These are phyloP conservation scores for Russula brevipes DNA, from an alignment of 768 basidiomycete species.

Conservation along the genomic window DNA sequence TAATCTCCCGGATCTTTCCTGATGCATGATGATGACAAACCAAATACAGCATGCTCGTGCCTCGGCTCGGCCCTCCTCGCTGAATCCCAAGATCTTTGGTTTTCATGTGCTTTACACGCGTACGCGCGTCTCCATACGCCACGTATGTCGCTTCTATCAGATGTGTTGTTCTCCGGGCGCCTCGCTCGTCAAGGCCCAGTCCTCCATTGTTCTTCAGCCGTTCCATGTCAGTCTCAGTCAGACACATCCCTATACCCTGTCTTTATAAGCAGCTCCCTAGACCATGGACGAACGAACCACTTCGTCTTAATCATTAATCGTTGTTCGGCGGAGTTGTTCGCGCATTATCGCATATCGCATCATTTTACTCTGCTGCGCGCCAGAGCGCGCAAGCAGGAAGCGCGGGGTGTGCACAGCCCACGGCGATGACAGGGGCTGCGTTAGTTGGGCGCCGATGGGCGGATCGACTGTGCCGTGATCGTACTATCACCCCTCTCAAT, in stretches of 20 bases:
- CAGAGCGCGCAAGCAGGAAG: neutral
- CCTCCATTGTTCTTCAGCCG: neutral
- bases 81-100: constrained; percentile 11
- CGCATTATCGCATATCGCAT: neutral
- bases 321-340: neutral
- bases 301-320: neutral
- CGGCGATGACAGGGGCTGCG: constrained; percentile 19
- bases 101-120: constrained; percentile 21
- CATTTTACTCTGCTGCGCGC: neutral
- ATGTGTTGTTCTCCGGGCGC: constrained; percentile 20
- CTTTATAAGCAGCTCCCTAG: neutral
- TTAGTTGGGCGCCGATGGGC: constrained; percentile 23
- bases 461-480: constrained; percentile 22
- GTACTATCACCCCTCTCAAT: neutral
- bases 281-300: no score
- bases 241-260: neutral
- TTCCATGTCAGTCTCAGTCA: constrained; percentile 1
- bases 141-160: constrained; percentile 23
- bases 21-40: constrained; percentile 5
- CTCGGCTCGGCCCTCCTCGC: neutral
- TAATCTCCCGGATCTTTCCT: constrained; percentile 21
- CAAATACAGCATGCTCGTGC: neutral
- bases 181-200: constrained; percentile 13
- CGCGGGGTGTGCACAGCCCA: neutral
- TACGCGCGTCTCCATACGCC: constrained; percentile 19